Evolutionary conservation across 164 flowering plant species (phyloP), one percentile per base, ranked within the genome.

Genomic region (Chimonanthus praecox): DNA sequence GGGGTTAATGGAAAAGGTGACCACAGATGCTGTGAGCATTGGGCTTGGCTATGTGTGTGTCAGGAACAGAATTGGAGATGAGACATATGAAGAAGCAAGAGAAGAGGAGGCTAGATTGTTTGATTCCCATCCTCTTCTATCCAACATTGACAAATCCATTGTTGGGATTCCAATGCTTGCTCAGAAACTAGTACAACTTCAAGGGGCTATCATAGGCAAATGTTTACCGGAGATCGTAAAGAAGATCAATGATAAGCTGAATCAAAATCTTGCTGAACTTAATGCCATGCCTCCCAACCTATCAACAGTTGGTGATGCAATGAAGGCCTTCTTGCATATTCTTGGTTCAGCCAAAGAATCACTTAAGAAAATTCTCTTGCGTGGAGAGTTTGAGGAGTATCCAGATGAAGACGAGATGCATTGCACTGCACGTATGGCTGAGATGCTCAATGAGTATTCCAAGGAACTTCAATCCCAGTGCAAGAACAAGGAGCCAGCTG

Each of bases 21-120:
- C 85, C 3, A 74, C 79, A 0, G 84, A 85, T 76, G 88, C 81
- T 64, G 87, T 83, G 20, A 81, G 79, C 9, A 82, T 87, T 11
- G 87, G 86, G 3, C 79, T 84, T 4, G 84, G 84, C 1, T 82
- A 84, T 69, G 83, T 84, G 2, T 84, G 84, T 44, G 88, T 84
- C 4, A 73, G 86, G 65, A 86, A 86, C 50, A 72, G 87, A 0
- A 81, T 86, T 16, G 84, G 87, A 0, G 80, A 86, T 18, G 87
- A 86, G 33, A 21, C 85, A 0, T 86, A 84, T 64, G 75, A 78
- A 47, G 83, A 78, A 43, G 85, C 85, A 2, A 71, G 82, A 44
- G 15, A 20, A 15, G 79, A 72, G 11, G 87, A 84, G 49, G 76
- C 70, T 3, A 33, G 2, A 3, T 69, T 84, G 9, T 86, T 86